Evolutionary conservation across 169 alveolate species (phyloP).

Genomic region (Plasmodium sp.): DNA sequence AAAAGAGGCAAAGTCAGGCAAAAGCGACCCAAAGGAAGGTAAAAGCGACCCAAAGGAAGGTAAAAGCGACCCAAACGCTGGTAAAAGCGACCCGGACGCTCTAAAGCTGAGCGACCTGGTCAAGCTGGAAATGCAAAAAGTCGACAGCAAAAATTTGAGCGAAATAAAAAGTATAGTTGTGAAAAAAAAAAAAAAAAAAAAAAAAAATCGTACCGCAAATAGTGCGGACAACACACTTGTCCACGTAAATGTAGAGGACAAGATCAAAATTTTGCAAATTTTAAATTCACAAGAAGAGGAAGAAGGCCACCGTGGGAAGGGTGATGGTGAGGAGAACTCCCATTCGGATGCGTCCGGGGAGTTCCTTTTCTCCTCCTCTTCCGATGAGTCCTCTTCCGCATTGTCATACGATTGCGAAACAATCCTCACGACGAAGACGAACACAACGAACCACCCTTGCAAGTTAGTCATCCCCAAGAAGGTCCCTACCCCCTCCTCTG

Average conservation of each 20-base stretch:
- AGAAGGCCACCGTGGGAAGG: not conserved
- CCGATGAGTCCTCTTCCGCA: not conserved
- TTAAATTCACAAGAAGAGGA: constrained; percentile 40
- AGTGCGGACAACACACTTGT: not conserved
- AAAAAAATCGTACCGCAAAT: not conserved
- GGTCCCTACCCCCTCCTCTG: not conserved
- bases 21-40: not conserved
- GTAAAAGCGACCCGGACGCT: not conserved
- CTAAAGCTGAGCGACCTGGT: constrained; percentile 46
- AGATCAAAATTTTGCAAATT: constrained; percentile 53
- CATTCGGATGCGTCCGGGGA: not conserved
- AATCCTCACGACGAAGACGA: constrained; percentile 83
- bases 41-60: not conserved
- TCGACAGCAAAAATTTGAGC: not conserved
- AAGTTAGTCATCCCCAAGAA: constrained; percentile 73
- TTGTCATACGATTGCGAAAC: constrained; percentile 82
- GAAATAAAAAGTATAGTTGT: constrained; percentile 8
- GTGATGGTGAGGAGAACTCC: not conserved
- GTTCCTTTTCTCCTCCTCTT: not conserved
- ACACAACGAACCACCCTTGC: constrained; percentile 83
- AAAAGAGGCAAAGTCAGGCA: not conserved
- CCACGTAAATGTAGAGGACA: constrained; percentile 16
- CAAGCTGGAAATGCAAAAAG: constrained; percentile 9
- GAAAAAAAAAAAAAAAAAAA: constrained; percentile 40
- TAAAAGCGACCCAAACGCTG: not conserved